Base-by-base conservation (phyloP, 139 green algal species). In the Microglena sp. region DNA sequence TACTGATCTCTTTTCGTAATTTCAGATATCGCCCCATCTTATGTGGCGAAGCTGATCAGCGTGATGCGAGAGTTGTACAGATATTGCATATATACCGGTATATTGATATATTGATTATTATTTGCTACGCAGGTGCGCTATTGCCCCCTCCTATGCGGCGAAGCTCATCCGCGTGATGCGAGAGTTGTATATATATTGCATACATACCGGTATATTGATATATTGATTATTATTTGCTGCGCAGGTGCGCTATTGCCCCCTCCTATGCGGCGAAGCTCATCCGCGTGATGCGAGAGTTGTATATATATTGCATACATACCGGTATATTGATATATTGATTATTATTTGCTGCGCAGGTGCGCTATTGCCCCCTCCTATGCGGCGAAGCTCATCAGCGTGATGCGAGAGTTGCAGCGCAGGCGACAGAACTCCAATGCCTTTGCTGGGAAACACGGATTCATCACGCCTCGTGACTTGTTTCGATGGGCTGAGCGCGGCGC, bases 401-500 rank as follows among this genome's bases (percentile, higher is more conserved):
- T 94, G 88, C 81, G 86, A 6, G 91, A 96, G 77, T 81, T 99
- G 69, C 89, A 97, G 72, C 82, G 89, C 5, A 69, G 74, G 1
- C 80, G 94, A 6, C 81, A 82, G 70, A 71, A 65, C 22, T 80
- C 71, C 60, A 90, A 91, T 57, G 80, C 89, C n/a, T 94, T 96
- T 83, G 87, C 86, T 3, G 94, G 94, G 26, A 86, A 92, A 56
- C 87, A 96, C 60, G 92, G 93, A 33, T 95, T 95, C 73, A 97
- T 99, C 74, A 99, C 94, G 3, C 86, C 91, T 0, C 76, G 94
- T 1, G 91, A 99, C 79, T 81, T 99, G 45, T 97, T 99, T 78
- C 85, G 90, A 30, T 89, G 77, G 69, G 94, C 92, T 18, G 84
- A 89, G 33, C 80, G 92, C 1, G 76, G 81, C 18, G 89, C 85